A percentile compares a stretch with the other conserved stretches of the same genome.
Conservation (phyloP, 1,284 basidiomycete species). For the Cystobasidiaceae sp. region DNA sequence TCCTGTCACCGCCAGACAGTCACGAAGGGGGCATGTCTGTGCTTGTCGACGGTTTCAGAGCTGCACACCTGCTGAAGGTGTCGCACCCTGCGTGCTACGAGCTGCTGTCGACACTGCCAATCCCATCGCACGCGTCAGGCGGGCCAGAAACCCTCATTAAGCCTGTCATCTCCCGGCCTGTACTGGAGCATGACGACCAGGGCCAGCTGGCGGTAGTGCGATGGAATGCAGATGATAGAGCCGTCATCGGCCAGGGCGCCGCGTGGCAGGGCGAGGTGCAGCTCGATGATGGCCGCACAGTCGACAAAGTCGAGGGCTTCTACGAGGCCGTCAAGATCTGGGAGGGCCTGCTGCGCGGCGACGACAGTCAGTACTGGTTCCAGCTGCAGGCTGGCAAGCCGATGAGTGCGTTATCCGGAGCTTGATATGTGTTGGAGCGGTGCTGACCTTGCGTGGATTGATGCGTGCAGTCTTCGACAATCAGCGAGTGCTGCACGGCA, state of each 20-base stretch:
- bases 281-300: slow-evolving; percentile 11
- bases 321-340: slow-evolving; percentile 77
- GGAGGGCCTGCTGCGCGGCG: slow-evolving; percentile 67
- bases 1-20: slow-evolving; percentile 56
- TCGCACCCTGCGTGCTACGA: slow-evolving; percentile 68
- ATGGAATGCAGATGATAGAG: slow-evolving; percentile 95
- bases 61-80: slow-evolving; percentile 69
- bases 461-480: slow-evolving; percentile 66
- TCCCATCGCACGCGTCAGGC: slow-evolving; percentile 84
- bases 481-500: slow-evolving; percentile 87
- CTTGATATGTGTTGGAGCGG: too few relatives aligned
- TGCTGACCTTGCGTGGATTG: not conserved
- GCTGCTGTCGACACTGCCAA: slow-evolving; percentile 62
- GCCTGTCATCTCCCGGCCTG: slow-evolving; percentile 54
- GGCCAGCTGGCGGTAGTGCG: slow-evolving; percentile 70
- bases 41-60: slow-evolving; percentile 94
- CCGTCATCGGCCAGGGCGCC: slow-evolving; percentile 58
- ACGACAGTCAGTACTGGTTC: slow-evolving; percentile 85
- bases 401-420: slow-evolving; percentile 49
- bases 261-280: slow-evolving; percentile 57
- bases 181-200: slow-evolving; percentile 58
- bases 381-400: slow-evolving; percentile 79
- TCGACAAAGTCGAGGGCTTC: slow-evolving; percentile 50
- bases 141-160: slow-evolving; percentile 56
- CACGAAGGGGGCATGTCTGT: slow-evolving; percentile 84